A percentile compares a stretch with the other conserved stretches of the same genome.
These are phyloP conservation scores for Lactarius quietus DNA, from an alignment of 768 basidiomycete genomes.

Conservation along the genomic window DNA sequence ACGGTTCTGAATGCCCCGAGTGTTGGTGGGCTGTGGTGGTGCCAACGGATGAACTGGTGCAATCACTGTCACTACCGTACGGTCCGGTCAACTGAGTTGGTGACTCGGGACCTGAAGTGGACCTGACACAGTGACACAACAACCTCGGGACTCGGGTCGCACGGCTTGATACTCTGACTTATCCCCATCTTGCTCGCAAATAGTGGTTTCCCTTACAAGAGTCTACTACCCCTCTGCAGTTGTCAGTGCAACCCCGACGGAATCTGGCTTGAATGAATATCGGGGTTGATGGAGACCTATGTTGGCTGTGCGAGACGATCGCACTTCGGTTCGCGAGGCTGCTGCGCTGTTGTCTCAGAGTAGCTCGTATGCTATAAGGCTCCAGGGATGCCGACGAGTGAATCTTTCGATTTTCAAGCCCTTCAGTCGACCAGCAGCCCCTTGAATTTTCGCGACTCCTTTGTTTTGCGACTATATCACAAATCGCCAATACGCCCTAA, in stretches of 20 bases:
- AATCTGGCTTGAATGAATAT: neutral
- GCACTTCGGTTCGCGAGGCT: neutral
- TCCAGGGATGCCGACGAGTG: neutral
- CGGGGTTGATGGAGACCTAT: conserved; percentile 4
- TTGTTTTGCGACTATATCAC: conserved; percentile 13
- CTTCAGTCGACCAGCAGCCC: neutral
- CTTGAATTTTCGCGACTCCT: neutral
- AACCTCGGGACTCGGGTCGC: neutral
- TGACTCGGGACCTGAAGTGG: neutral
- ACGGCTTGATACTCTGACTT: neutral
- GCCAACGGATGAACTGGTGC: too few relatives aligned
- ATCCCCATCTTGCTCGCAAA: neutral
- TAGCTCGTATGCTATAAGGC: conserved; percentile 11
- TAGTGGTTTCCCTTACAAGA: neutral
- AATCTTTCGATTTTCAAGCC: neutral
- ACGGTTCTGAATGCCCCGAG: too few relatives aligned
- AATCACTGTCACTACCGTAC: neutral
- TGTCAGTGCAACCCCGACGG: neutral
- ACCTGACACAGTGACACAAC: too few relatives aligned
- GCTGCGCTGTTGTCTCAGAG: conserved; percentile 6
- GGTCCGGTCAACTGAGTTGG: neutral
- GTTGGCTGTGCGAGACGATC: conserved; percentile 4
- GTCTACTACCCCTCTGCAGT: neutral
- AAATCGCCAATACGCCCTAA: neutral
- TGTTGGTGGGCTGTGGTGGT: too few relatives aligned